phyloP scores from a whole-genome alignment of 2,329 filamentous ascomycete genomes.

The Neofusicoccum parvum region DNA sequence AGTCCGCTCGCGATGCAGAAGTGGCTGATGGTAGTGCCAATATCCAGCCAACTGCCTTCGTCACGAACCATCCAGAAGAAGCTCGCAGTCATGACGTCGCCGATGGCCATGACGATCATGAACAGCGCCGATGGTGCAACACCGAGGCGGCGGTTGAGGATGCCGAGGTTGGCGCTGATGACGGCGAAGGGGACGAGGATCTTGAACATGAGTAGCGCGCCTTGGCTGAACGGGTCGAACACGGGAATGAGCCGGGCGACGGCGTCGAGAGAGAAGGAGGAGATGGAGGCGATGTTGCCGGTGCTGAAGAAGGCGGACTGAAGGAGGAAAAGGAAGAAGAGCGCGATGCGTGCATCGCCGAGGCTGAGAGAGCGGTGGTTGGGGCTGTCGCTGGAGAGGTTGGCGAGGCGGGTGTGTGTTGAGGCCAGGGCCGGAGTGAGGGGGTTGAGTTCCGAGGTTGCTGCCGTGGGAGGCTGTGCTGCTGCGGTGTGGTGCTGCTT shows the following conservation, averaged over 20 bases:
- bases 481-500: constrained; percentile 22
- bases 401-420: constrained; percentile 23
- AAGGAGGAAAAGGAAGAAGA: constrained; percentile 94
- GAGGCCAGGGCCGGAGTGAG: constrained; percentile 42
- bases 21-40: constrained; percentile 94
- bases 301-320: constrained; percentile 97
- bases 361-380: constrained; percentile 70
- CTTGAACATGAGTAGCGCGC: constrained; percentile 82
- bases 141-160: constrained; percentile 80
- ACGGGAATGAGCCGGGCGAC: constrained; percentile 85
- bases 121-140: constrained; percentile 88
- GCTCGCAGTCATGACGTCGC: constrained; percentile 87
- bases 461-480: constrained; percentile 28
- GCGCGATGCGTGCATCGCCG: constrained; percentile 81
- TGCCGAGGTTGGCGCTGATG: constrained; percentile 90
- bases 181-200: constrained; percentile 90
- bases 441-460: constrained; percentile 29
- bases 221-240: constrained; percentile 92
- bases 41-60: constrained; percentile 96
- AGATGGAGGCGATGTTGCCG: constrained; percentile 91
- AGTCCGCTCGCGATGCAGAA: constrained; percentile 90
- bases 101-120: constrained; percentile 86
- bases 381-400: neutral
- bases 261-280: constrained; percentile 89
- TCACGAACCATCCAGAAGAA: constrained; percentile 99